Evolutionary conservation across 2,329 filamentous ascomycete genomes (phyloP), one percentile per base, ranked within the genome.

Genomic region (Trichoderma hamatum): DNA sequence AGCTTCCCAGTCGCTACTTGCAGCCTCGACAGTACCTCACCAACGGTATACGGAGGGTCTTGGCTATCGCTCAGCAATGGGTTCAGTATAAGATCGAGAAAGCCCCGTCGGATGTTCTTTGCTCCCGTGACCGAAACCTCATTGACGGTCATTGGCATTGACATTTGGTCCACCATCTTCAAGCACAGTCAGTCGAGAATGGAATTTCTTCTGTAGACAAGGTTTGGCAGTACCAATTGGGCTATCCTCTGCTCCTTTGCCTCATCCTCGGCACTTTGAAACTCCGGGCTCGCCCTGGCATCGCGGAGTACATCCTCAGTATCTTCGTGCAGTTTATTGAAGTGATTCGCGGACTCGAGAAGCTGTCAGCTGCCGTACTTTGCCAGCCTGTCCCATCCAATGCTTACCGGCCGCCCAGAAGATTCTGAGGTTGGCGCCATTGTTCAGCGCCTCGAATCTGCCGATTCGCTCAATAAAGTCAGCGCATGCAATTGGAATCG

Each of bases 121-220:
- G 93, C 93, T 77, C 94, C 92, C 71, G 96, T 88, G 70, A 99
- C 85, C 74, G 92, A 89, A 77, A 99, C 88, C 55, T 93, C 92
- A 74, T 92, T 92, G 78, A 99, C 90, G 16, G 93, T 93, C 75
- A 96, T 92, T 51, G 96, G 95, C 69, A 96, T 88, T 54, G 92
- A 92, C 73, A 91, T 90, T 79, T 98, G 97, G 80, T 92, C 88
- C 73, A 89, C 73, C 72, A 81, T 76, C 80, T 81, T 67, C 3
- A 9, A 54, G 26, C 5, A 34, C 5, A n/a, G 63, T 79, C 70
- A 78, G 72, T 26, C 56, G 58, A 58, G 64, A 43, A 34, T 55
- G 21, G 24, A 5, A 14, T 19, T 16, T 19, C 21, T 24, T 16
- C 11, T 5, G n/a, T 39, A 39, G 39, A 26, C 28, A 51, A 60